Conservation (phyloP, 192 early-diverging fungal genomes). For the Backusella westeae region DNA sequence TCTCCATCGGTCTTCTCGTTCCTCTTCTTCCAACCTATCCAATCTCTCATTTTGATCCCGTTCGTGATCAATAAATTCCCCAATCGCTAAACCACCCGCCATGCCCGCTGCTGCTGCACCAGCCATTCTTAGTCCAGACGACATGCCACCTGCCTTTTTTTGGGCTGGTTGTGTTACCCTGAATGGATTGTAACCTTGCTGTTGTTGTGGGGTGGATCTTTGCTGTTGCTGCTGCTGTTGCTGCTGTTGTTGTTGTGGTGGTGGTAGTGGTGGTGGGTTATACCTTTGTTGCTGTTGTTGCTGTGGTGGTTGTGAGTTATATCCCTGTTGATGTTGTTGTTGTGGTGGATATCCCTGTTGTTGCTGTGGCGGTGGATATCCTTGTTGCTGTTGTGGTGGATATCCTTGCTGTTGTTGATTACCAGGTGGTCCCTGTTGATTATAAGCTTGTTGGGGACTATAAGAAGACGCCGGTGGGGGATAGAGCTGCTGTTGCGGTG, state of each 20-base stretch:
- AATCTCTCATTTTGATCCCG: conserved; percentile 23
- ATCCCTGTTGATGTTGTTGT: background rate
- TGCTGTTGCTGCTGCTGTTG: background rate
- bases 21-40: conserved; percentile 16
- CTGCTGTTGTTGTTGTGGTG: background rate
- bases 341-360: background rate
- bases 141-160: conserved; percentile 10
- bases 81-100: conserved; percentile 26
- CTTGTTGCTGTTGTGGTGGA: background rate
- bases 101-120: conserved; percentile 22
- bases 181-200: background rate
- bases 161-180: background rate
- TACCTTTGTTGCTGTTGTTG: background rate
- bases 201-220: background rate
- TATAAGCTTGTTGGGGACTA: background rate
- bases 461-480: background rate
- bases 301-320: background rate
- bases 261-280: background rate
- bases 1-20: conserved; percentile 3
- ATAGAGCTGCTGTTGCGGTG: background rate
- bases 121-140: conserved; percentile 25
- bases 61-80: conserved; percentile 30
- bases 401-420: background rate
- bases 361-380: no score
- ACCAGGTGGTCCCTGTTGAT: background rate